phyloP scores from a whole-genome alignment of 2,329 filamentous ascomycete genomes.

The Aspergillus arachidicola region DNA sequence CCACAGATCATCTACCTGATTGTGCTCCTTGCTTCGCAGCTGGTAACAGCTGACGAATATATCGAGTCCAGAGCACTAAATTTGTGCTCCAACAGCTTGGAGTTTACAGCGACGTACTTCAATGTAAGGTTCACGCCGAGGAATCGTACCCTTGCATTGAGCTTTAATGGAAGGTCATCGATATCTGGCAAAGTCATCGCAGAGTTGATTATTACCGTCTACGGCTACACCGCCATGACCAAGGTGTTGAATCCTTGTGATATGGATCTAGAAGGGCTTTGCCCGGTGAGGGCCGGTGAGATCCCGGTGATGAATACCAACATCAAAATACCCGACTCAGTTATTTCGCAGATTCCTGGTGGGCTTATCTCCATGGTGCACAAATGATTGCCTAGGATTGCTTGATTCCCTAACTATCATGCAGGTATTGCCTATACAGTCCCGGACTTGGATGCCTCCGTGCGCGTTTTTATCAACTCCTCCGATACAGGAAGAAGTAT shows the following conservation, averaged over 20 bases:
- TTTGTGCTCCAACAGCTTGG: slow-evolving; percentile 79
- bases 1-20: not conserved
- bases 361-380: slow-evolving; percentile 22
- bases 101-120: slow-evolving; percentile 86
- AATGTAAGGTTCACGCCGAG: slow-evolving; percentile 67
- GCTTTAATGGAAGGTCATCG: slow-evolving; percentile 79
- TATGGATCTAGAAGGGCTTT: slow-evolving; percentile 70
- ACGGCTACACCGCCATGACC: slow-evolving; percentile 73
- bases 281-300: slow-evolving; percentile 84
- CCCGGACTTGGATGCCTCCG: slow-evolving; percentile 84
- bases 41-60: not conserved
- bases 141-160: slow-evolving; percentile 72
- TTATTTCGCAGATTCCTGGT: slow-evolving; percentile 69
- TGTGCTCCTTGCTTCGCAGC: not conserved
- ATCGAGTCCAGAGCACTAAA: slow-evolving; percentile 56
- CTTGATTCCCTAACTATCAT: not conserved
- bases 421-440: slow-evolving; percentile 79
- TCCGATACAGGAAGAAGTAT: slow-evolving; percentile 65
- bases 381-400: not conserved
- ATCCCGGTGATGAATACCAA: slow-evolving; percentile 72
- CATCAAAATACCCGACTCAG: slow-evolving; percentile 58
- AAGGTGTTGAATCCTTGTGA: slow-evolving; percentile 74
- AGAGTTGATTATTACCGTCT: slow-evolving; percentile 74
- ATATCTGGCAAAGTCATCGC: slow-evolving; percentile 81
- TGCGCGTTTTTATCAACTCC: slow-evolving; percentile 77